A percentile compares a stretch with the other conserved stretches of the same genome.
Conservation (phyloP, 768 basidiomycete species). For the Daedalea quercina region DNA sequence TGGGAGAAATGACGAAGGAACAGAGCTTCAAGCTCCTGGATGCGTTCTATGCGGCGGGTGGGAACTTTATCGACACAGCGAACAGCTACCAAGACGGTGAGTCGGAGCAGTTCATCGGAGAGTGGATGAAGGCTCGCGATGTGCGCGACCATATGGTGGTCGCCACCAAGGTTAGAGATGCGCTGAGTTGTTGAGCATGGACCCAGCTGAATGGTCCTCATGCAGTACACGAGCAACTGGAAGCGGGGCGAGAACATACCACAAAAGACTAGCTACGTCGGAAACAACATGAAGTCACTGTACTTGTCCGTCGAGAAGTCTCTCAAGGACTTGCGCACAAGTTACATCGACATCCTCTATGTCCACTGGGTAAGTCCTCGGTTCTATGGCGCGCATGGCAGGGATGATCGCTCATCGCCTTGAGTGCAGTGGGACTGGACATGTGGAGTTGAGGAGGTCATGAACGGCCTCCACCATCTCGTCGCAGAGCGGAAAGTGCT, state of each 20-base stretch:
- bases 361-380: constrained; percentile 27
- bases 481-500: constrained; percentile 44
- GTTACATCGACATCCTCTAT: constrained; percentile 41
- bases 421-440: constrained; percentile 43
- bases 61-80: constrained; percentile 44
- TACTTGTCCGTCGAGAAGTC: constrained; percentile 25
- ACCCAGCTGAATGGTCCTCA: background rate
- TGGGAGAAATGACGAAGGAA: constrained; percentile 40
- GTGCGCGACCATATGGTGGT: constrained; percentile 43
- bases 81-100: constrained; percentile 47
- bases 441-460: constrained; percentile 48
- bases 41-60: constrained; percentile 37
- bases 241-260: constrained; percentile 14
- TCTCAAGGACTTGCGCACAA: constrained; percentile 35
- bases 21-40: constrained; percentile 39
- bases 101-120: constrained; percentile 49
- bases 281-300: constrained; percentile 35
- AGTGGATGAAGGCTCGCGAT: constrained; percentile 39
- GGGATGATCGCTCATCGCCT: constrained; percentile 38
- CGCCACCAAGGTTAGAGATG: constrained; percentile 33
- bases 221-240: constrained; percentile 20
- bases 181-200: background rate
- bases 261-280: constrained; percentile 23
- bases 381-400: constrained; percentile 38
- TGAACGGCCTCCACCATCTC: constrained; percentile 46